A percentile compares a stretch with the other conserved stretches of the same genome.
Conservation (phyloP, 768 basidiomycete genomes). For the Strobilomyces echinocephalus region DNA sequence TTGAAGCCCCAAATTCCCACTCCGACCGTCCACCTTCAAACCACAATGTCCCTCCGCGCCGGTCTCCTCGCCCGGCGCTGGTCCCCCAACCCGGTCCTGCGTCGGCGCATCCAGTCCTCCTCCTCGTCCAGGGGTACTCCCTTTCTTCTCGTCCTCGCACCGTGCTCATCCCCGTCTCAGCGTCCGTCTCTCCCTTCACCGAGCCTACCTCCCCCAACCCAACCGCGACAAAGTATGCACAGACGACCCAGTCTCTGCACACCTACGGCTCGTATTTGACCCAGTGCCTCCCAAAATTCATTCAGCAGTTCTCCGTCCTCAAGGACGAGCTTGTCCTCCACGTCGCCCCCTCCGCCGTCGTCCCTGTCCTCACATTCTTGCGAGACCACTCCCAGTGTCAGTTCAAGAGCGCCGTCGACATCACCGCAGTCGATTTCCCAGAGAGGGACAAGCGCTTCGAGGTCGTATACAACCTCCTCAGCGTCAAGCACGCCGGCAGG, state of each 20-base stretch:
- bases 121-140: conserved; percentile 43
- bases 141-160: background rate
- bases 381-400: conserved; percentile 95
- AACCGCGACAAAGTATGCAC: conserved; percentile 62
- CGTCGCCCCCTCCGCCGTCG: conserved; percentile 71
- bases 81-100: conserved; percentile 21
- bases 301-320: conserved; percentile 96
- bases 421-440: conserved; percentile 94
- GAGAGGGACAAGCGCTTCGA: conserved; percentile 92
- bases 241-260: conserved; percentile 76
- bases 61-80: conserved; percentile 38
- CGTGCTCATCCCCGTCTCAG: conserved; percentile 31
- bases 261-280: conserved; percentile 90
- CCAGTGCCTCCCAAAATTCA: conserved; percentile 91
- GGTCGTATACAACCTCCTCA: conserved; percentile 93
- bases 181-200: conserved; percentile 73
- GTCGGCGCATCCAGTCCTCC: conserved; percentile 47
- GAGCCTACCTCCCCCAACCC: conserved; percentile 91
- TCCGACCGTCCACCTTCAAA: conserved; percentile 18
- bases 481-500: conserved; percentile 69
- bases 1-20: conserved; percentile 20
- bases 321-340: conserved; percentile 95
- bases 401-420: conserved; percentile 89
- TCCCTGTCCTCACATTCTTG: conserved; percentile 86
- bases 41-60: conserved; percentile 39